Conservation (phyloP, 139 green algal genomes). For the Coelastrella sp. region DNA sequence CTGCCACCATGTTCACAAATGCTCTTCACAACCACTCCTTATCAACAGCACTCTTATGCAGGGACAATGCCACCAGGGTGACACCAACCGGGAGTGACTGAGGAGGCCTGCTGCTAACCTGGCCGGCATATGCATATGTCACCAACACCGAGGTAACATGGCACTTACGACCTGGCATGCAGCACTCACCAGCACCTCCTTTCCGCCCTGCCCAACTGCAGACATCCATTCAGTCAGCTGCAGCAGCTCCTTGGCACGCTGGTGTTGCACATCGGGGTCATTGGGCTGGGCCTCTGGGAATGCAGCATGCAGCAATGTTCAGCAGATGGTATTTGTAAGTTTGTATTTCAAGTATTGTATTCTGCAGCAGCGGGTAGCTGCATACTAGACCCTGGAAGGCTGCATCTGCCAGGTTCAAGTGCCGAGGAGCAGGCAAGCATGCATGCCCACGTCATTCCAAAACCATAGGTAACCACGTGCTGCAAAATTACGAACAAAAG, state of each 20-base stretch:
- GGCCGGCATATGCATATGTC: too few species aligned
- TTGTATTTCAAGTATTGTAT: neutral
- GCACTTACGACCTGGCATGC: neutral
- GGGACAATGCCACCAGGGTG: too few species aligned
- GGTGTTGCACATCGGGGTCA: conserved; percentile 48
- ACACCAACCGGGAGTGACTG: too few species aligned
- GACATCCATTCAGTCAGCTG: conserved; percentile 85
- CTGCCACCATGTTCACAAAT: too few species aligned
- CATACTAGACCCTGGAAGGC: too few species aligned
- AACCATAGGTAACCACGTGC: neutral
- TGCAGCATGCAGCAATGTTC: neutral
- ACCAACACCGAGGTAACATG: neutral
- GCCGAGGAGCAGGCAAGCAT: neutral
- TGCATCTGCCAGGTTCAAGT: neutral
- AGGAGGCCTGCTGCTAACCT: too few species aligned
- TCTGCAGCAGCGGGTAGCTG: too few species aligned
- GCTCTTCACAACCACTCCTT: too few species aligned
- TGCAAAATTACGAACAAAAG: neutral
- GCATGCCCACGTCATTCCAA: neutral
- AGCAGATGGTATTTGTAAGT: neutral
- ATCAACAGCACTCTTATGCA: too few species aligned
- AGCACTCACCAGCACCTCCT: conserved; percentile 48
- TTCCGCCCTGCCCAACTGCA: conserved; percentile 79
- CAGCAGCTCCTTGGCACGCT: conserved; percentile 56
- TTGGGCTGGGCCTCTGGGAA: neutral